Evolutionary conservation across 2,329 filamentous ascomycete species (phyloP), one percentile per base, ranked within the genome.

Genomic region (Exophiala phaeomuriformis): DNA sequence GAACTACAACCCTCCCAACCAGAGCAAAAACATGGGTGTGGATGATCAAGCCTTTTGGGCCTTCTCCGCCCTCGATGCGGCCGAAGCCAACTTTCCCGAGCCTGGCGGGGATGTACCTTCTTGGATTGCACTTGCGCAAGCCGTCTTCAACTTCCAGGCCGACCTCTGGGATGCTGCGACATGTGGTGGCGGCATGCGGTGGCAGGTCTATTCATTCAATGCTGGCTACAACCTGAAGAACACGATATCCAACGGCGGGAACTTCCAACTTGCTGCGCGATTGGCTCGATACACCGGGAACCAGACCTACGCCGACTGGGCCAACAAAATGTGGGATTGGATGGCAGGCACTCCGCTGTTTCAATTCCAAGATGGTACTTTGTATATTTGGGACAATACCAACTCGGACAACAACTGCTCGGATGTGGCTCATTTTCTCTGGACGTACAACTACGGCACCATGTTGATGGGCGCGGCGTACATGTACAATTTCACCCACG

Each of bases 61-160:
- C 1, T 65, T 71, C 52, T 62, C 68, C 6, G 68, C 68, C 36
- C 65, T 71, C 63, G 55, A 66, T 30, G 68, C 68, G 9, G 68
- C 68, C 2, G 68, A 71, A 51, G 64, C 66, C 19, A 66, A 64
- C 28, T 66, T 69, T 47, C 67, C 69, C 5, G 66, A 69, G 49
- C 68, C 67, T 10, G 61, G 64, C 2, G 68, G 69, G 57, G 70
- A 67, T 65, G 68, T 64, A 46, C 82, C 85, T 1, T 80, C 84
- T 56, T 94, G 85, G 85, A 74, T 90, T 6, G 80, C 84, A 7
- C 75, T 91, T 31, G 83, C 78, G 0, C 84, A 88, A 67, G 84
- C 83, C 8, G 84, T 88, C 5, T 93, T 90, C 69, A 88, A 90
- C 71, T 81, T 84, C 53, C 88, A 88, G 65, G 79, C 79, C 1